Base-by-base conservation (phyloP, 2,329 filamentous ascomycete genomes). In the Pseudohalonectria lignicola region DNA sequence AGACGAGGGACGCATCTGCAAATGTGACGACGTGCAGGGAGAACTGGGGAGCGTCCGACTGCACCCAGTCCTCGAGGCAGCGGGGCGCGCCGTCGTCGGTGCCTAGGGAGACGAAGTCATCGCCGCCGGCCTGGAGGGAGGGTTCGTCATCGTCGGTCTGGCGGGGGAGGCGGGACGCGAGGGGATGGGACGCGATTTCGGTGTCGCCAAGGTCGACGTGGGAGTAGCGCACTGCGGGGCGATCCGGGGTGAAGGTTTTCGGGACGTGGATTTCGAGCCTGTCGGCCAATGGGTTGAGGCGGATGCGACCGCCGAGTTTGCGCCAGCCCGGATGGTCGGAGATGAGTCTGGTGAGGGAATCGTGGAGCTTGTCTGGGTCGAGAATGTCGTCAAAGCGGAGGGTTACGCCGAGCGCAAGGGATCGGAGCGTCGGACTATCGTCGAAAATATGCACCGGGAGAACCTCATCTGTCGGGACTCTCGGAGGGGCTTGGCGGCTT, bases 21-120 rank as follows among this genome's bases (percentile, higher is more conserved):
- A 75, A 74, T 0, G 60, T 59, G 4, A 62, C 59, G 31, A 74
- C 53, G 42, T 69, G 65, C 5, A 74, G 50, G 4, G 59, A 57
- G 4, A 74, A 47, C 45, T 66, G 63, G 1, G 69, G 68, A 15
- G 45, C 50, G 46, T 71, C 67, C 4, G 48, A 43, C 31, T 50
- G 47, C 11, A 67, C 34, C 41, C 61, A 66, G 39, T 69, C 64
- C 1, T 56, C 48, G 0, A 66, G 43, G 3, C 44, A 54, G 9
- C 41, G 44, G 1, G 59, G 59, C 2, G 43, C 50, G 5, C 45
- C 47, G 13, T 42, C 35, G 7, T 45, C 42, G 9, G 47, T 49
- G 12, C 48, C 39, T 11, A 63, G 43, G 5, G 43, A 34, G 3
- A 42, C 40, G n/a, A n/a, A n/a, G n/a, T n/a, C n/a, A 6, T 49